Evolutionary conservation across 106 monocot species (phyloP).

Genomic region (Apostasia ramifera): DNA sequence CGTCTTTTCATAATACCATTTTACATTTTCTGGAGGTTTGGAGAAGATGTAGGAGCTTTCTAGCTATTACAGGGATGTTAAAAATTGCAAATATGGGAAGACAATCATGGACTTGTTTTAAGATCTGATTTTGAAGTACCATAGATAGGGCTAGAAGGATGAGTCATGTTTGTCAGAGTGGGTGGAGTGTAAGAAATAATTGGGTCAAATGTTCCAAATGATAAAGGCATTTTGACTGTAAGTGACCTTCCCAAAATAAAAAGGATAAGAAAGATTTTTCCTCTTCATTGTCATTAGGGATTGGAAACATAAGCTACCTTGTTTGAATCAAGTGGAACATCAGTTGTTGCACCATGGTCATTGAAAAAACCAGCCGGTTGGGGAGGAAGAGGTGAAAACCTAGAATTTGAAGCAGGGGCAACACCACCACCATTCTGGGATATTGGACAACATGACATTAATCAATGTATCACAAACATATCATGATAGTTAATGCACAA

Average conservation of each 20-base stretch:
- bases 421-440: constrained; percentile 50
- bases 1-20: neutral
- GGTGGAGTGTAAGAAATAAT: too few species aligned
- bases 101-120: too few species aligned
- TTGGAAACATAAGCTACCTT: constrained; percentile 30
- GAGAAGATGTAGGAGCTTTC: neutral
- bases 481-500: too few species aligned
- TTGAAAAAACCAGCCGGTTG: constrained; percentile 86
- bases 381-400: constrained; percentile 74
- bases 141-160: neutral
- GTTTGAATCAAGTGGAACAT: constrained; percentile 69
- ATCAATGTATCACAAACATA: too few species aligned
- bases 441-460: neutral
- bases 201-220: neutral
- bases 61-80: neutral
- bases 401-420: constrained; percentile 58
- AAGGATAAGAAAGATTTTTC: neutral
- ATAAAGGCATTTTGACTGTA: neutral
- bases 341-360: constrained; percentile 57
- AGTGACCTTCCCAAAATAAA: neutral
- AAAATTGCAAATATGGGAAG: too few species aligned
- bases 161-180: neutral
- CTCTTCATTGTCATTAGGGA: neutral
- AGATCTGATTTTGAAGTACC: too few species aligned
- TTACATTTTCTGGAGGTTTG: neutral